Evolutionary conservation across 1,284 basidiomycete species (phyloP).

Genomic region (Apiotrichum mycotoxinovorans): DNA sequence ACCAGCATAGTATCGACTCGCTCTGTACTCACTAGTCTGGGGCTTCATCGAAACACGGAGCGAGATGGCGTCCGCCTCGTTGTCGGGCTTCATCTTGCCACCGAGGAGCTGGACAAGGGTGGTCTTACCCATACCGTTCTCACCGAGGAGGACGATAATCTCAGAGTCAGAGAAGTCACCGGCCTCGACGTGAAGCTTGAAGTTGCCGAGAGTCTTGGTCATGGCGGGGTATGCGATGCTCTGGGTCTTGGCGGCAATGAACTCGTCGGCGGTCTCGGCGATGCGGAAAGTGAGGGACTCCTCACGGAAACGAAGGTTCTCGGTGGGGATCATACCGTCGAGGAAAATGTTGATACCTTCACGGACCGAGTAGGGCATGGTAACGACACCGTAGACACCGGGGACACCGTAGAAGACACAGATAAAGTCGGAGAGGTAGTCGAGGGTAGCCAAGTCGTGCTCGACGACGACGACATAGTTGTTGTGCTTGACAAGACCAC

Average conservation of each 20-base stretch:
- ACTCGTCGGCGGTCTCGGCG: conserved; percentile 86
- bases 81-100: conserved; percentile 77
- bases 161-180: conserved; percentile 93
- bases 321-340: conserved; percentile 96
- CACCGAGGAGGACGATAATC: conserved; percentile 94
- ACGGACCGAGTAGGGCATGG: conserved; percentile 92
- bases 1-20: too few relatives aligned
- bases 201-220: conserved; percentile 88
- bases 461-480: conserved; percentile 95
- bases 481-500: conserved; percentile 69
- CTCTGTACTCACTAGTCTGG: conserved; percentile 57
- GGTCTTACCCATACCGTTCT: conserved; percentile 97
- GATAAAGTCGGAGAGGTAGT: conserved; percentile 95
- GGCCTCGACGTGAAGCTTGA: conserved; percentile 84
- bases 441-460: conserved; percentile 93
- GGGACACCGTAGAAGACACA: conserved; percentile 96
- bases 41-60: conserved; percentile 86
- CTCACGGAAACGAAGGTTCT: conserved; percentile 93
- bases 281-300: conserved; percentile 94
- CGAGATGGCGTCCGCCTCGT: conserved; percentile 69
- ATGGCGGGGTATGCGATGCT: conserved; percentile 87
- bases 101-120: conserved; percentile 91
- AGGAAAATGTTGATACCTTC: conserved; percentile 99
- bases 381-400: conserved; percentile 94
- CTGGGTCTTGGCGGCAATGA: conserved; percentile 69